phyloP scores from a whole-genome alignment of 169 alveolate species.

The Cryptosporidium felis region DNA sequence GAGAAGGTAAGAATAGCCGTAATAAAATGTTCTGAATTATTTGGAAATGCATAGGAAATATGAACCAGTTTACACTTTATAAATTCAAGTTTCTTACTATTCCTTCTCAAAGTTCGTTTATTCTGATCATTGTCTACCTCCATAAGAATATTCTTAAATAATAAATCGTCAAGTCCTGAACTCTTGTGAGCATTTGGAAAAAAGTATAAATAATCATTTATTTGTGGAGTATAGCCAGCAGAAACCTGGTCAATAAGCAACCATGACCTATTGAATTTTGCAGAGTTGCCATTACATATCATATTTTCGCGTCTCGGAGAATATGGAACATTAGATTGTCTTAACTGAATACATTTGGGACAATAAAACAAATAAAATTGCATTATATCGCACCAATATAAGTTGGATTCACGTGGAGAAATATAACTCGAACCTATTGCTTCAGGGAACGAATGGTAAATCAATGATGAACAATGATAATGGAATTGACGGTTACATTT shows the following conservation, averaged over 20 bases:
- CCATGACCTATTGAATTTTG: conserved; percentile 39
- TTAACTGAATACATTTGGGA: conserved; percentile 48
- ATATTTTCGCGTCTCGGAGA: conserved; percentile 46
- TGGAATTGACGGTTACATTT: conserved; percentile 50
- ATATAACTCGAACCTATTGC: conserved; percentile 5
- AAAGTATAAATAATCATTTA: conserved; percentile 43
- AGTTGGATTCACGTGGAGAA: conserved; percentile 56
- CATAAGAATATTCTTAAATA: neutral
- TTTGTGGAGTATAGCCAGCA: conserved; percentile 32
- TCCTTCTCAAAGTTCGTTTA: neutral
- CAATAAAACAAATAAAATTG: conserved; percentile 38
- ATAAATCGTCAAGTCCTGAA: conserved; percentile 33
- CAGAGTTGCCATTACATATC: neutral
- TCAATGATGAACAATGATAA: conserved; percentile 38
- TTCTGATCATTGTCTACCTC: neutral
- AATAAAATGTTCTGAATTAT: neutral
- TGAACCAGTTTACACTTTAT: conserved; percentile 50
- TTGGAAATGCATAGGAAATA: conserved; percentile 50
- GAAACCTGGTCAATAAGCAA: neutral
- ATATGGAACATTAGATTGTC: conserved; percentile 47
- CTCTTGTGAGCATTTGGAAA: conserved; percentile 30
- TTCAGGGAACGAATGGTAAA: conserved; percentile 63
- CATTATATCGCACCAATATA: conserved; percentile 58
- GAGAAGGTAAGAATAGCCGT: conserved; percentile 12
- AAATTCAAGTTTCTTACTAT: conserved; percentile 13